These are phyloP conservation scores for Periconia sp. DNA, from an alignment of 2,329 filamentous ascomycete species.

Conservation along the genomic window DNA sequence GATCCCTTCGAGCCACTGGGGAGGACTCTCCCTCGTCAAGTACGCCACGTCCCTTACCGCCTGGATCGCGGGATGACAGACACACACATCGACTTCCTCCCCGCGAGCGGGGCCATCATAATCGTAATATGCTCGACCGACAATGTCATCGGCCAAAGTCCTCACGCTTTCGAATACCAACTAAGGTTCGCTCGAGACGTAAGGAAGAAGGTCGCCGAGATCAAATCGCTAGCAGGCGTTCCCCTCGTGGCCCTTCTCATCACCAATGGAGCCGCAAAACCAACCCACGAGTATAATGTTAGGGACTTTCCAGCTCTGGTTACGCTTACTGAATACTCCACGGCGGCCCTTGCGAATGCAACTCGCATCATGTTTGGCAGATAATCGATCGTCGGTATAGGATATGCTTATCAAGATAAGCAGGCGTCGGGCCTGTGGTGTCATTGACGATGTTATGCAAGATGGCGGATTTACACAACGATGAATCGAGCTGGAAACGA, in stretches of 20 bases:
- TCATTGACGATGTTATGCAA: no score
- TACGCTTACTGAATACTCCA: slow-evolving; percentile 35
- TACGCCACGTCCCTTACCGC: slow-evolving; percentile 76
- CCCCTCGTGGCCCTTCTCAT: slow-evolving; percentile 36
- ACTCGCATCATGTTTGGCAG: slow-evolving; percentile 34
- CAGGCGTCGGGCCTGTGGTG: no score
- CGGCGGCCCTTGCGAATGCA: slow-evolving; percentile 29
- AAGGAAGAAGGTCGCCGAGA: slow-evolving; percentile 19
- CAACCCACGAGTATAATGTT: slow-evolving; percentile 26
- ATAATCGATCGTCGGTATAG: slow-evolving; percentile 7
- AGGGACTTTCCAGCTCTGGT: slow-evolving; percentile 35
- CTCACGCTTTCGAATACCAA: slow-evolving; percentile 37
- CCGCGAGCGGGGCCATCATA: slow-evolving; percentile 64
- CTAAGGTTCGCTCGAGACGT: slow-evolving; percentile 35
- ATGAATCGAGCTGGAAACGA: no score
- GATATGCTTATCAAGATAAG: no score
- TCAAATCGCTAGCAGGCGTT: slow-evolving; percentile 19
- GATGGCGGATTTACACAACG: not conserved
- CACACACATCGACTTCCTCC: slow-evolving; percentile 68
- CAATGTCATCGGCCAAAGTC: slow-evolving; percentile 29
- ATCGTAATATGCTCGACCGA: slow-evolving; percentile 57
- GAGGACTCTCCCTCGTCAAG: slow-evolving; percentile 63
- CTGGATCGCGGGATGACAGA: slow-evolving; percentile 67
- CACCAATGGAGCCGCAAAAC: slow-evolving; percentile 19
- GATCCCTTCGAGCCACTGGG: slow-evolving; percentile 79